phyloP scores from a whole-genome alignment of 2,329 filamentous ascomycete genomes.

The Aureobasidium sp. region DNA sequence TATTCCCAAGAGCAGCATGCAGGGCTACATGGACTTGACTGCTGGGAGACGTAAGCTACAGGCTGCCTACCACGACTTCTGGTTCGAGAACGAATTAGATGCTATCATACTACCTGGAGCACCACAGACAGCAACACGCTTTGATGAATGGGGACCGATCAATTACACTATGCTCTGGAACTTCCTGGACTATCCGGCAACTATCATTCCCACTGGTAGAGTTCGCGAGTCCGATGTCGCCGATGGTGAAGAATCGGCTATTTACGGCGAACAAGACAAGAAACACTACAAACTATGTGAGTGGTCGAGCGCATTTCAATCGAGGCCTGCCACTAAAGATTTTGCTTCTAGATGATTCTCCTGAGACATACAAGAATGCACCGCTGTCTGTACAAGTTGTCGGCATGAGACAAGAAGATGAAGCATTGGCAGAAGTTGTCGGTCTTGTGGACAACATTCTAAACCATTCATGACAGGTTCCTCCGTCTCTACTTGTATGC shows the following conservation, averaged over 20 bases:
- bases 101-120: constrained; percentile 20
- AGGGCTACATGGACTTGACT: constrained; percentile 18
- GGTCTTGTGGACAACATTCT: constrained; percentile 3
- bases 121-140: constrained; percentile 18
- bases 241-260: constrained; percentile 23
- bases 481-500: too few species aligned
- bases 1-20: constrained; percentile 17
- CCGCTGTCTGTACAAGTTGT: constrained; percentile 49
- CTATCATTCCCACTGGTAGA: constrained; percentile 23
- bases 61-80: constrained; percentile 19
- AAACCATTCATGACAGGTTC: too few species aligned
- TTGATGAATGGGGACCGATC: constrained; percentile 20
- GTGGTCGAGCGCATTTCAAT: constrained; percentile 20
- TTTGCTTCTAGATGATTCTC: constrained; percentile 25
- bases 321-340: not conserved
- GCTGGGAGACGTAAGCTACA: constrained; percentile 16
- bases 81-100: constrained; percentile 17
- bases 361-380: constrained; percentile 40
- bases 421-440: constrained; percentile 38
- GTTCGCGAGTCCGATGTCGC: constrained; percentile 26
- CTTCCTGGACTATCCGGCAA: constrained; percentile 42
- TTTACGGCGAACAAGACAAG: constrained; percentile 32
- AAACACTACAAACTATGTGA: constrained; percentile 42
- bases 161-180: constrained; percentile 46
- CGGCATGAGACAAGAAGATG: constrained; percentile 46